Evolutionary conservation across 2,329 filamentous ascomycete species (phyloP).

Genomic region (Claviceps paspali): DNA sequence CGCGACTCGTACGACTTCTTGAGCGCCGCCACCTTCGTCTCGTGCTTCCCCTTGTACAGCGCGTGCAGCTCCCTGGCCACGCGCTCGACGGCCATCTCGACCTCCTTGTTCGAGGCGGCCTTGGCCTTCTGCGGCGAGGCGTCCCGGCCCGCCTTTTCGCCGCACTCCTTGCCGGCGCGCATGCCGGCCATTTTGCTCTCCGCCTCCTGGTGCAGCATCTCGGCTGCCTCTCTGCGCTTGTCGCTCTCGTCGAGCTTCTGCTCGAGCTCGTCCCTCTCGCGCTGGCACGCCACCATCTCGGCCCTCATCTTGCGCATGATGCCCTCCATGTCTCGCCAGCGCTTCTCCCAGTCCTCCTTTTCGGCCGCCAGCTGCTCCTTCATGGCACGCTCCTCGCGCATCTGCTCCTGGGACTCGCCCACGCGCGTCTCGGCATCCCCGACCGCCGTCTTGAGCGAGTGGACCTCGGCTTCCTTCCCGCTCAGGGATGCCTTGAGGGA

Average conservation of each 20-base stretch:
- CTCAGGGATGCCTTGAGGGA: slow-evolving; percentile 83
- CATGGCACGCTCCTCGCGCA: slow-evolving; percentile 59
- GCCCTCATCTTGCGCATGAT: slow-evolving; percentile 67
- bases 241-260: slow-evolving; percentile 64
- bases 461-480: slow-evolving; percentile 84
- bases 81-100: slow-evolving; percentile 75
- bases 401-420: slow-evolving; percentile 67
- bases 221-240: slow-evolving; percentile 55
- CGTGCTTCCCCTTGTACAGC: slow-evolving; percentile 93
- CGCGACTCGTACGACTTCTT: slow-evolving; percentile 74
- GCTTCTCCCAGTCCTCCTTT: slow-evolving; percentile 68
- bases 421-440: slow-evolving; percentile 84
- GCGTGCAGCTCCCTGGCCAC: slow-evolving; percentile 87
- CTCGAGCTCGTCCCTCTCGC: slow-evolving; percentile 67
- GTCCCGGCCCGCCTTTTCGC: slow-evolving; percentile 11
- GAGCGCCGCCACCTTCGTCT: slow-evolving; percentile 83
- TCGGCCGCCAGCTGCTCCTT: slow-evolving; percentile 62
- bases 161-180: slow-evolving; percentile 42
- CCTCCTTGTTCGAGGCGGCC: slow-evolving; percentile 36
- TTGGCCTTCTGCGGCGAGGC: slow-evolving; percentile 24
- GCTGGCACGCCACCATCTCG: slow-evolving; percentile 63
- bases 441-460: slow-evolving; percentile 73
- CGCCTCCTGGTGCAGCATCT: slow-evolving; percentile 61
- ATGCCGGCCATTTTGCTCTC: slow-evolving; percentile 62
- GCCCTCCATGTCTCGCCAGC: slow-evolving; percentile 72